Conservation (phyloP, 176 grass and related monocot genomes). For the Lolium multiflorum region DNA sequence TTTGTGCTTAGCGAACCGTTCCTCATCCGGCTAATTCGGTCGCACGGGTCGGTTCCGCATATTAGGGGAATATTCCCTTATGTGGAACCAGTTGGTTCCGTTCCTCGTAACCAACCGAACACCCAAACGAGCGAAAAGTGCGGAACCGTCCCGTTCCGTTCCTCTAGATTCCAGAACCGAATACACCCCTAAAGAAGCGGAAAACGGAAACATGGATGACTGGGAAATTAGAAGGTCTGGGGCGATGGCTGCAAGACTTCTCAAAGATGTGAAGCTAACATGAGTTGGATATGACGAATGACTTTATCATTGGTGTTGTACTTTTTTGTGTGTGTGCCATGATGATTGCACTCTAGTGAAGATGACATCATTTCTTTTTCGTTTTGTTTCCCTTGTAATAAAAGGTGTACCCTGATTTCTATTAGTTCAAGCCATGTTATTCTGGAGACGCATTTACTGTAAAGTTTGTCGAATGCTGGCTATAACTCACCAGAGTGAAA, state of each 20-base stretch:
- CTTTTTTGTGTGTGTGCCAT: background rate
- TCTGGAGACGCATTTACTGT: too few species aligned
- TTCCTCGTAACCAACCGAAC: too few species aligned
- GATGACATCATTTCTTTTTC: background rate
- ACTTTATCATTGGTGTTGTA: background rate
- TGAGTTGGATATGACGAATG: background rate
- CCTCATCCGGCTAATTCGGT: too few species aligned
- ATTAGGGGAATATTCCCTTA: too few species aligned
- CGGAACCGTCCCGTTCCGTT: too few species aligned
- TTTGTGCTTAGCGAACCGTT: too few species aligned
- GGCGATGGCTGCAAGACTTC: constrained; percentile 90
- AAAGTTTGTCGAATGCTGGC: too few species aligned
- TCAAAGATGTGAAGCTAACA: constrained; percentile 74
- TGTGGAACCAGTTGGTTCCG: too few species aligned
- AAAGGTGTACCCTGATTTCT: background rate
- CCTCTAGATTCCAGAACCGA: too few species aligned
- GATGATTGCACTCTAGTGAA: background rate
- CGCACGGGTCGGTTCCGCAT: too few species aligned
- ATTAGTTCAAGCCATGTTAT: background rate
- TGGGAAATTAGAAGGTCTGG: constrained; percentile 88
- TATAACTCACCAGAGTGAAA: too few species aligned
- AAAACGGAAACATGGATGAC: constrained; percentile 47
- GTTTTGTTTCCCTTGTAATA: background rate
- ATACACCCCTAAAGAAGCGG: background rate
- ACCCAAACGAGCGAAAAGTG: too few species aligned